Evolutionary conservation across 768 basidiomycete species (phyloP).

Genomic region (Boletus barrowsii): DNA sequence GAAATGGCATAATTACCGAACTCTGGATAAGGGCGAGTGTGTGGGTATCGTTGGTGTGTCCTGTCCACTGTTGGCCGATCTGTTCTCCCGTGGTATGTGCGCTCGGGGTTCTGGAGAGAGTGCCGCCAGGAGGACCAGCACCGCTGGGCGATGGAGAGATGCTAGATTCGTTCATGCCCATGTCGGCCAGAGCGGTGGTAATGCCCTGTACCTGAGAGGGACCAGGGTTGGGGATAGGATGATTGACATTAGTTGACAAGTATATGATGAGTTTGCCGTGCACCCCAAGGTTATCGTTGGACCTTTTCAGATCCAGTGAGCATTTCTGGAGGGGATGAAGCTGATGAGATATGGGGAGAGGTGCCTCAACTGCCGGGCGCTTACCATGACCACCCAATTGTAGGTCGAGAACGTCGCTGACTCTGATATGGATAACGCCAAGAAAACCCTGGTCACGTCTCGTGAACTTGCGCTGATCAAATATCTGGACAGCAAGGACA

Average conservation of each 20-base stretch:
- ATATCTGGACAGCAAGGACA: conserved; percentile 96
- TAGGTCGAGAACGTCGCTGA: conserved; percentile 87
- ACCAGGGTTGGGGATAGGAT: conserved; percentile 82
- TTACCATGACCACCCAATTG: conserved; percentile 91
- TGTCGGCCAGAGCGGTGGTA: conserved; percentile 56
- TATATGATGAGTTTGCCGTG: conserved; percentile 98
- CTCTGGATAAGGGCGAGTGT: too few species aligned
- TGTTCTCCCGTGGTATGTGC: conserved; percentile 39
- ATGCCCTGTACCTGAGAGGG: conserved; percentile 66
- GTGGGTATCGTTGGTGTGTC: too few species aligned
- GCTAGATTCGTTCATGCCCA: conserved; percentile 59
- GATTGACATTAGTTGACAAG: conserved; percentile 85
- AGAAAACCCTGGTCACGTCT: conserved; percentile 96
- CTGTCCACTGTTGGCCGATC: too few species aligned
- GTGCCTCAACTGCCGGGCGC: conserved; percentile 27
- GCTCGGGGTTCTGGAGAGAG: conserved; percentile 63
- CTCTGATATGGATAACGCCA: conserved; percentile 93
- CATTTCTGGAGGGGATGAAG: conserved; percentile 63
- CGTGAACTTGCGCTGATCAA: conserved; percentile 99
- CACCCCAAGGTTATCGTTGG: conserved; percentile 97
- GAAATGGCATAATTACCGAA: too few species aligned
- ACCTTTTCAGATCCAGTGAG: conserved; percentile 92
- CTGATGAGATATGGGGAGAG: background rate
- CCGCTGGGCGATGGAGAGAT: conserved; percentile 53
- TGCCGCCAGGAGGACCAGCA: conserved; percentile 30